Conservation (phyloP, 2,329 filamentous ascomycete species). For the Salinomyces thailandicus region DNA sequence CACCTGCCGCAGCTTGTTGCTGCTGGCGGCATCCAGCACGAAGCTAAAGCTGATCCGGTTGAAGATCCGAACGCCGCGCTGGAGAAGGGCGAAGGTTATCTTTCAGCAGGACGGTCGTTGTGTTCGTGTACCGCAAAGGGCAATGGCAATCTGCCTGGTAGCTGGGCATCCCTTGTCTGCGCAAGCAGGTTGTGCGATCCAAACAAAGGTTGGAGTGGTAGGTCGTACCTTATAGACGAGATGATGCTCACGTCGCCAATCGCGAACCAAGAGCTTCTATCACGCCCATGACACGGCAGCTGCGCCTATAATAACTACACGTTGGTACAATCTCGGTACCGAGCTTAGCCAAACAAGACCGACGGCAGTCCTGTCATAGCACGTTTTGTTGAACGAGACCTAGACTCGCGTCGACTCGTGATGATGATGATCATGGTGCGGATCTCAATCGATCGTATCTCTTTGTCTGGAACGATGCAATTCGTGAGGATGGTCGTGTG, state of each 20-base stretch:
- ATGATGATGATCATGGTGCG: no score
- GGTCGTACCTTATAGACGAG: constrained; percentile 4
- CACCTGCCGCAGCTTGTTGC: not conserved
- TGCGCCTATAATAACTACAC: not conserved
- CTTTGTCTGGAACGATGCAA: no score
- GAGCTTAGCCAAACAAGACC: no score
- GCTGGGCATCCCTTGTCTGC: constrained; percentile 6
- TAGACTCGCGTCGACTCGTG: not conserved
- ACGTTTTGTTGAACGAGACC: not conserved
- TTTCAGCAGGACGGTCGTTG: not conserved
- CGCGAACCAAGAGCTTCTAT: not conserved
- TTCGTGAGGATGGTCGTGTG: no score
- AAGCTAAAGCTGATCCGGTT: constrained; percentile 20
- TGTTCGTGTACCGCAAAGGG: not conserved
- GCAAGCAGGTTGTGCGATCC: no score
- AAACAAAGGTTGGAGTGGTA: not conserved
- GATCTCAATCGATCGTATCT: no score
- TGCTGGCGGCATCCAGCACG: constrained; percentile 6
- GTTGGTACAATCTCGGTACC: no score
- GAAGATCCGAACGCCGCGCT: constrained; percentile 18
- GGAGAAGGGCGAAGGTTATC: not conserved
- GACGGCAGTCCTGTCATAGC: no score
- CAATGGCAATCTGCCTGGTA: constrained; percentile 12
- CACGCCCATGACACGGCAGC: not conserved
- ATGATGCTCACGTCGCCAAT: constrained; percentile 5